Evolutionary conservation across 768 basidiomycete species (phyloP), one percentile per base, ranked within the genome.

Genomic region (Tylopilus felleus): DNA sequence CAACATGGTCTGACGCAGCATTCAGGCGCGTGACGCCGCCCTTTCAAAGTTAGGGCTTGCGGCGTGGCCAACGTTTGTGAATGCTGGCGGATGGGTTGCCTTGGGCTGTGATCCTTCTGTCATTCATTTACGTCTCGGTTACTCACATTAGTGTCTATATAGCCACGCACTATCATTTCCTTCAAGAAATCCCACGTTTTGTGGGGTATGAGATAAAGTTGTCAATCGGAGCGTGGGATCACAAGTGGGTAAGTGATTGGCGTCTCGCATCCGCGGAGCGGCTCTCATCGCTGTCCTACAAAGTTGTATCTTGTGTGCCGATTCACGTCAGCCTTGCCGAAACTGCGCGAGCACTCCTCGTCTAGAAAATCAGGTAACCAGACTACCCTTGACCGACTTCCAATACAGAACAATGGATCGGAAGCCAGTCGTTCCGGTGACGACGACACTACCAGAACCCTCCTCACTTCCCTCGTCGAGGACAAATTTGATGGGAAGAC

Each of bases 401-500:
- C 2, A 17, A 17, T 12, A 22, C 39, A 12, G 28, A 13, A 3
- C 13, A 31, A 4, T 10, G 42, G 31, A 13, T 41, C 33, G 1
- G 38, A 44, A 28, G 54, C 46, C 21, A 28, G 21, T 41, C 21
- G 8, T 35, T 43, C 17, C 10, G 31, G 16, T 13, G 45, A 51
- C 2, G 41, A 39, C 2, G 41, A 39, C 16, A 21, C 27, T 29
- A 29, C 28, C 13, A 13, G 16, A 36, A 12, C 19, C 6, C 2
- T 29, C 8, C 8, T 31, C 8, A 2, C 12, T 4, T 33, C 38
- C 4, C 33, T 21, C 2, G 16, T 27, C 10, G 8, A 39, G 9
- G 25, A 23, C 8, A 25, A 29, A 16, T 4, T 36, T 1, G 81
- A 83, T 57, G 81, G 80, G 44, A 76, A 76, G 5, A 72, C 69